Base-by-base conservation (phyloP, 2,329 filamentous ascomycete genomes). In the Achaetomium macrosporum region DNA sequence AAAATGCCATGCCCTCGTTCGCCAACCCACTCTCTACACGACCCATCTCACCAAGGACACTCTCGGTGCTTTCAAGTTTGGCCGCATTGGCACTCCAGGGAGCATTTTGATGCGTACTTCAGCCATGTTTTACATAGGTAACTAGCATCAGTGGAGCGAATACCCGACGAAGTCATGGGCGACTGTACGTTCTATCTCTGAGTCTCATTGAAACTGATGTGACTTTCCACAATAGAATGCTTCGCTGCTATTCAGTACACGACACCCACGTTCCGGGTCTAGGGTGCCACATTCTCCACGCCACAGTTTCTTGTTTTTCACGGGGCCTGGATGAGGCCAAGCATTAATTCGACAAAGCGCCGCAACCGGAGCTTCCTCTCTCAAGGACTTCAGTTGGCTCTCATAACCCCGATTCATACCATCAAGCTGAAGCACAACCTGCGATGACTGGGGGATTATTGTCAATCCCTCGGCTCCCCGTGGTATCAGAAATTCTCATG, bases 61-160 rank as follows among this genome's bases (percentile, higher is more conserved):
- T 15, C 71, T 74, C 2, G 87, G 87, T 42, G 76, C 78, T 30
- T 91, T 89, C 70, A 83, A 89, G 64, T 91, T 91, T 62, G 88
- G 88, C 55, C 76, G 69, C 60, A 83, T 91, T 62, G 84, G 91
- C 65, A 64, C 63, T 78, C 82, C 62, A 67, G 74, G 30, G 64
- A 68, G 25, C 73, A 83, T 41, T 73, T 76, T 43, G 62, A 73
- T 4, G 70, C 64, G 3, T 81, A 81, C 66, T 81, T 78, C 63
- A 59, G 66, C 30, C 66, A 73, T 42, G 70, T n/a, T n/a, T n/a
- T n/a, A n/a, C n/a, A n/a, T n/a, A n/a, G n/a, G n/a, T n/a, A n/a
- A n/a, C 82, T 15, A 76, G 69, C 36, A 71, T 84, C 35, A 75
- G 74, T 51, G 81, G 79, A 6, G 63, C 64, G 20, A 72, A 78